phyloP scores from a whole-genome alignment of 2,329 filamentous ascomycete species.

The Cladosporium colombiae region DNA sequence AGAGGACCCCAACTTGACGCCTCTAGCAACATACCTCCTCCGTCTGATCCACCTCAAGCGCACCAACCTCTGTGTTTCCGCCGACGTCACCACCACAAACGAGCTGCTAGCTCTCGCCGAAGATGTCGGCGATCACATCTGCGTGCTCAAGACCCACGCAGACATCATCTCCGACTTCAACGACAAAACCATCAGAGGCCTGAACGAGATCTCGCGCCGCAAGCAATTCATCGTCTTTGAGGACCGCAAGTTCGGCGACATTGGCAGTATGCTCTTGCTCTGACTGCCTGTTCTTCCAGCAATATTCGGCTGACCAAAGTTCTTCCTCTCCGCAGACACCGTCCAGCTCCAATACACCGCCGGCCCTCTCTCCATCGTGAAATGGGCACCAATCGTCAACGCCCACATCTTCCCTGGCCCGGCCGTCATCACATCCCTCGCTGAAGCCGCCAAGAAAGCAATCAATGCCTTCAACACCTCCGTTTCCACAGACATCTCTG shows the following conservation, averaged over 20 bases:
- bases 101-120: slow-evolving; percentile 58
- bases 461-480: slow-evolving; percentile 53
- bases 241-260: slow-evolving; percentile 58
- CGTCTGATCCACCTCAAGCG: slow-evolving; percentile 52
- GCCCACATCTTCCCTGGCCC: slow-evolving; percentile 56
- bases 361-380: slow-evolving; percentile 53
- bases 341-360: slow-evolving; percentile 57
- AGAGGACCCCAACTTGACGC: slow-evolving; percentile 43
- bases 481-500: slow-evolving; percentile 54
- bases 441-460: slow-evolving; percentile 49
- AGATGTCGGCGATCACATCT: slow-evolving; percentile 61
- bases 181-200: slow-evolving; percentile 53
- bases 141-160: slow-evolving; percentile 61
- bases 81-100: slow-evolving; percentile 58
- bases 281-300: no score
- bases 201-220: slow-evolving; percentile 50
- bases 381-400: slow-evolving; percentile 56
- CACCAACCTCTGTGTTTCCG: slow-evolving; percentile 57
- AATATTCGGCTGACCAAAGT: not conserved
- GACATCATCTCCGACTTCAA: slow-evolving; percentile 64
- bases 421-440: slow-evolving; percentile 53
- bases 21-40: slow-evolving; percentile 51
- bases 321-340: slow-evolving; percentile 44
- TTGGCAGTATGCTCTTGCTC: slow-evolving; percentile 49
- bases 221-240: slow-evolving; percentile 57